These are phyloP conservation scores for Lyophyllum atratum DNA, from an alignment of 768 basidiomycete genomes.

Conservation along the genomic window DNA sequence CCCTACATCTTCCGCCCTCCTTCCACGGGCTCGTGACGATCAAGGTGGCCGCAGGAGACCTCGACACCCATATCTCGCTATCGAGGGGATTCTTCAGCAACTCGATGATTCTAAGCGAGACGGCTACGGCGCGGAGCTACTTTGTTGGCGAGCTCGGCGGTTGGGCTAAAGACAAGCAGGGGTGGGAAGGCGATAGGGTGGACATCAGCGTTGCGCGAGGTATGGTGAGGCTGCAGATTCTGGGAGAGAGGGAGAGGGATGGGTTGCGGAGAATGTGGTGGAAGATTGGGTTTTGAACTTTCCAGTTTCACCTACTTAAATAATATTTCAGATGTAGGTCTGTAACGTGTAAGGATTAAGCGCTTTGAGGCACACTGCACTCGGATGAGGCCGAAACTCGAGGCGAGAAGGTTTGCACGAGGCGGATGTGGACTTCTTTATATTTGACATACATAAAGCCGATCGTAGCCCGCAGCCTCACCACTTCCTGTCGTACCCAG, in stretches of 20 bases:
- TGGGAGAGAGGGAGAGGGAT: constrained; percentile 23
- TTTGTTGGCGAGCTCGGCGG: constrained; percentile 35
- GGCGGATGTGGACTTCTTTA: background rate
- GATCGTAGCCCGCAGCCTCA: too few species aligned
- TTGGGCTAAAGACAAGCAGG: constrained; percentile 18
- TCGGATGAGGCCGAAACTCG: background rate
- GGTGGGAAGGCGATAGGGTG: constrained; percentile 27
- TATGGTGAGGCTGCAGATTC: constrained; percentile 24
- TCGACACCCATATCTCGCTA: constrained; percentile 36
- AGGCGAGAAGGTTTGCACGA: background rate
- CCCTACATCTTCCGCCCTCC: constrained; percentile 42
- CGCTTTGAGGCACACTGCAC: too few species aligned
- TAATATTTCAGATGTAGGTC: too few species aligned
- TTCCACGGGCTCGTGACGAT: constrained; percentile 43
- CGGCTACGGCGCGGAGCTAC: constrained; percentile 29
- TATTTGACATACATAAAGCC: background rate
- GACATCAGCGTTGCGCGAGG: constrained; percentile 23
- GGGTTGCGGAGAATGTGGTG: constrained; percentile 21
- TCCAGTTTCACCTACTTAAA: too few species aligned
- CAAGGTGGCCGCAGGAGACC: constrained; percentile 35
- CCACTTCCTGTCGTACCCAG: too few species aligned
- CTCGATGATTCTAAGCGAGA: constrained; percentile 37
- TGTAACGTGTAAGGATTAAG: too few species aligned
- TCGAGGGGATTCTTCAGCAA: constrained; percentile 27
- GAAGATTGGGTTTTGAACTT: constrained; percentile 9